Percentiles rank a stretch among this genome's conserved stretches.
phyloP scores from a whole-genome alignment of 768 basidiomycete species.

The Cubamyces sp. region DNA sequence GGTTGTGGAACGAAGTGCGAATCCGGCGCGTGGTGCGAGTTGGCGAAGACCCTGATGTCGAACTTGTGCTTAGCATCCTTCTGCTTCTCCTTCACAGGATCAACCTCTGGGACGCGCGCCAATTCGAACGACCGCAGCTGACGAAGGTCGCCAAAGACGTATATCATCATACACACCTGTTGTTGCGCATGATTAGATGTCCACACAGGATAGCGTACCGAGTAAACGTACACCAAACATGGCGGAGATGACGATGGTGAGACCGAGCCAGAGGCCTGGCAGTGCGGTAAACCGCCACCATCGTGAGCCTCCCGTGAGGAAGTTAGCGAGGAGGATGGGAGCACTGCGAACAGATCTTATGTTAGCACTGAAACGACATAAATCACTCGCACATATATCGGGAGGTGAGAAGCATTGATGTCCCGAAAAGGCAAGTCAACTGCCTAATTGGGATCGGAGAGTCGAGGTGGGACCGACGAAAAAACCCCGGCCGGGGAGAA shows the following conservation, averaged over 20 bases:
- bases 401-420: background rate
- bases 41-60: conserved; percentile 8
- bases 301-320: conserved; percentile 50
- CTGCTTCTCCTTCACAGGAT: conserved; percentile 1
- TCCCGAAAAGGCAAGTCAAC: conserved; percentile 5
- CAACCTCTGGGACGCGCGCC: conserved; percentile 40
- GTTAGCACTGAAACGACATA: too few species aligned
- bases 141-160: conserved; percentile 77
- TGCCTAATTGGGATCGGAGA: conserved; percentile 2
- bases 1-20: background rate
- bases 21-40: background rate
- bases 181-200: background rate
- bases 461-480: conserved; percentile 1
- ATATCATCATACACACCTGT: conserved; percentile 70
- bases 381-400: background rate
- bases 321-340: conserved; percentile 42
- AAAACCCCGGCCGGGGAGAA: conserved; percentile 14
- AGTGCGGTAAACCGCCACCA: conserved; percentile 64
- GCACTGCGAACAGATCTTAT: conserved; percentile 22
- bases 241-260: conserved; percentile 63
- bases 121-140: conserved; percentile 82
- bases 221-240: conserved; percentile 59
- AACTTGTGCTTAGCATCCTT: conserved; percentile 4
- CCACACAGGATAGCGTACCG: background rate
- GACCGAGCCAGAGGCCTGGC: conserved; percentile 72